phyloP scores from a whole-genome alignment of 768 basidiomycete species.

The Omphalotus guepiniiformis region DNA sequence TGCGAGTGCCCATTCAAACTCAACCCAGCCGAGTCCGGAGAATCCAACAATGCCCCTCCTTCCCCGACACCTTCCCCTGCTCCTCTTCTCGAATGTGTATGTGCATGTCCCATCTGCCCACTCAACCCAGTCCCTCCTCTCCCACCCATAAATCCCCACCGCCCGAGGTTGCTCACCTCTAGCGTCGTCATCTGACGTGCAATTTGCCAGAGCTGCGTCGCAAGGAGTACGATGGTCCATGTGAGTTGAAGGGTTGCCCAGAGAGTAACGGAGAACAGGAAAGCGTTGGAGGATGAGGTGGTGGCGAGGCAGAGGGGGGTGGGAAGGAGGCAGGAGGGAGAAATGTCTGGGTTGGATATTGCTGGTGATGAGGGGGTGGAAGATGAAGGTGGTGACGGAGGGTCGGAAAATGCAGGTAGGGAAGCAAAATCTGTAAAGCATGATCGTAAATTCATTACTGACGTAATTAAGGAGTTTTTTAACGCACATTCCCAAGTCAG shows the following conservation, averaged over 20 bases:
- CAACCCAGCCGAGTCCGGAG: constrained; percentile 20
- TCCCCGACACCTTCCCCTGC: constrained; percentile 38
- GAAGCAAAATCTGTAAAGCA: too few relatives aligned
- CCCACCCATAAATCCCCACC: constrained; percentile 97
- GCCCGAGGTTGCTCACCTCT: constrained; percentile 91
- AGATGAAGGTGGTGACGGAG: constrained; percentile 27
- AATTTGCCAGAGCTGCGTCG: constrained; percentile 88
- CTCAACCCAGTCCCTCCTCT: constrained; percentile 64
- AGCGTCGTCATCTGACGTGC: constrained; percentile 93
- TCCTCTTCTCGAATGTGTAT: constrained; percentile 27
- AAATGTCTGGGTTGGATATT: constrained; percentile 31
- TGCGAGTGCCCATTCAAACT: constrained; percentile 22
- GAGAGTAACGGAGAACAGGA: constrained; percentile 73
- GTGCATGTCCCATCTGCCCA: constrained; percentile 78
- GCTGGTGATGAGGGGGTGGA: constrained; percentile 46
- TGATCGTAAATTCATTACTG: too few relatives aligned
- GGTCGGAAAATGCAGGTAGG: constrained; percentile 3
- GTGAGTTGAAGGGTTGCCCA: constrained; percentile 95
- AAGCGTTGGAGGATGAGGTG: constrained; percentile 57
- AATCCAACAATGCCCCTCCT: constrained; percentile 12
- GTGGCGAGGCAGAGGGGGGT: constrained; percentile 65
- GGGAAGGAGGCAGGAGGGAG: constrained; percentile 67
- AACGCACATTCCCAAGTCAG: constrained; percentile 77
- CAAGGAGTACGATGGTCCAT: constrained; percentile 88
- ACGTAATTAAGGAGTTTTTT: too few relatives aligned